Percentiles rank a stretch among this genome's conserved stretches.
These are phyloP conservation scores for Talaromyces rugulosus DNA, from an alignment of 2,329 filamentous ascomycete genomes.

Conservation along the genomic window DNA sequence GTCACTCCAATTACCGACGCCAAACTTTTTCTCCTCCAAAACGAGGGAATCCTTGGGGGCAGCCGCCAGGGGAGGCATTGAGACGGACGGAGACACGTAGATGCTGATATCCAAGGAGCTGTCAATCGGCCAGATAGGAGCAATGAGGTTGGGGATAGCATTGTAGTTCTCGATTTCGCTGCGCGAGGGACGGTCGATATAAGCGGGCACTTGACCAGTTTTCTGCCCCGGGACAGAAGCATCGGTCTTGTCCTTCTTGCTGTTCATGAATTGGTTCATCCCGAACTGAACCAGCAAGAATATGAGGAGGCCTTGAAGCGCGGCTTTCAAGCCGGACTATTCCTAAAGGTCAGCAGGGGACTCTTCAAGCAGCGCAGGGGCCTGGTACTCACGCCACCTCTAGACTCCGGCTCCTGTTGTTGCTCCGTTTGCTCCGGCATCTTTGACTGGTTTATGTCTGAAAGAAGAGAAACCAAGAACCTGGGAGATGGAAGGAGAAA, in stretches of 20 bases:
- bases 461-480: slow-evolving; percentile 11
- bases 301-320: slow-evolving; percentile 54
- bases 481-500: slow-evolving; percentile 11
- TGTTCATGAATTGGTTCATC: slow-evolving; percentile 53
- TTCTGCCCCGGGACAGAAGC: slow-evolving; percentile 15
- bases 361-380: slow-evolving; percentile 16
- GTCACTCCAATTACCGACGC: slow-evolving; percentile 73
- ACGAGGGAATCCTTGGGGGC: slow-evolving; percentile 66
- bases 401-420: slow-evolving; percentile 29
- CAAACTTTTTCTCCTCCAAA: slow-evolving; percentile 74
- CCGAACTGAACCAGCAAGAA: slow-evolving; percentile 57
- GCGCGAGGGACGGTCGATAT: slow-evolving; percentile 58
- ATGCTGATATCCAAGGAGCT: slow-evolving; percentile 76
- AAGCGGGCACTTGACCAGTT: slow-evolving; percentile 54
- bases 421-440: slow-evolving; percentile 39
- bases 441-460: slow-evolving; percentile 16
- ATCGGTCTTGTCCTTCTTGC: slow-evolving; percentile 30
- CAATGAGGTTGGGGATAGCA: slow-evolving; percentile 65
- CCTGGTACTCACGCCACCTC: slow-evolving; percentile 10
- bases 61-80: slow-evolving; percentile 60
- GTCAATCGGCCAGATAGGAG: slow-evolving; percentile 82
- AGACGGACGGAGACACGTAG: slow-evolving; percentile 73
- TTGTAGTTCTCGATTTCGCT: slow-evolving; percentile 30
- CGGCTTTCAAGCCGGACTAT: slow-evolving; percentile 40
- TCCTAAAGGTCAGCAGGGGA: slow-evolving; percentile 8